Evolutionary conservation across 306 rosid species (phyloP).

Genomic region (Dryas alaskensis): DNA sequence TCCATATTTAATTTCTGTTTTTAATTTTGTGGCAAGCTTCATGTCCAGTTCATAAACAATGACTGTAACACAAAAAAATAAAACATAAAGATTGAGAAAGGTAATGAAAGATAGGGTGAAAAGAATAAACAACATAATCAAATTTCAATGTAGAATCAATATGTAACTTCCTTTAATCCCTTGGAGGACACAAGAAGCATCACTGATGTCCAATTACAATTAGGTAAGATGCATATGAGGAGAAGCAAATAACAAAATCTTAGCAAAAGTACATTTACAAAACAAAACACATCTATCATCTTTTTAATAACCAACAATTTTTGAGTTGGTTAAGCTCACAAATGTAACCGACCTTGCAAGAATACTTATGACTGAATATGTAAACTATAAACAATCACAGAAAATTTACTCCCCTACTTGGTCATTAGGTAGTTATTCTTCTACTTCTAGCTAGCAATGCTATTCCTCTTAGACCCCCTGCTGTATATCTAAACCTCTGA

Average conservation of each 20-base stretch:
- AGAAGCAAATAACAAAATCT: conserved; percentile 11
- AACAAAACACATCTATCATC: conserved; percentile 24
- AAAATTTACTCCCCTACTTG: conserved; percentile 57
- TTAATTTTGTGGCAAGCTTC: too few species aligned
- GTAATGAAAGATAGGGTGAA: background rate
- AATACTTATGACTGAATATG: conserved; percentile 52
- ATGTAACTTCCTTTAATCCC: background rate
- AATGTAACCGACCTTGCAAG: conserved; percentile 44
- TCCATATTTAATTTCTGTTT: too few species aligned
- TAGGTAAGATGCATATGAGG: conserved; percentile 37
- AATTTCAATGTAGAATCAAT: background rate
- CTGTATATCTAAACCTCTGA: conserved; percentile 61
- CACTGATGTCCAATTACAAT: background rate
- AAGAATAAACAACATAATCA: background rate
- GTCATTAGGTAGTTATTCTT: conserved; percentile 60
- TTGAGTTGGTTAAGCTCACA: conserved; percentile 41
- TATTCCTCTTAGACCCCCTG: conserved; percentile 43
- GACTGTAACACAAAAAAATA: too few species aligned
- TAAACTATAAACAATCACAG: conserved; percentile 68
- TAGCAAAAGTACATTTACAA: background rate
- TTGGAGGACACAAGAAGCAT: background rate
- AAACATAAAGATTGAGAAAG: background rate
- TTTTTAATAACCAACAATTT: conserved; percentile 32
- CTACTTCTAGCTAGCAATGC: conserved; percentile 53
- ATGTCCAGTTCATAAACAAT: too few species aligned